These are phyloP conservation scores for Podaxis rugospora DNA, from an alignment of 768 basidiomycete species.

Conservation along the genomic window DNA sequence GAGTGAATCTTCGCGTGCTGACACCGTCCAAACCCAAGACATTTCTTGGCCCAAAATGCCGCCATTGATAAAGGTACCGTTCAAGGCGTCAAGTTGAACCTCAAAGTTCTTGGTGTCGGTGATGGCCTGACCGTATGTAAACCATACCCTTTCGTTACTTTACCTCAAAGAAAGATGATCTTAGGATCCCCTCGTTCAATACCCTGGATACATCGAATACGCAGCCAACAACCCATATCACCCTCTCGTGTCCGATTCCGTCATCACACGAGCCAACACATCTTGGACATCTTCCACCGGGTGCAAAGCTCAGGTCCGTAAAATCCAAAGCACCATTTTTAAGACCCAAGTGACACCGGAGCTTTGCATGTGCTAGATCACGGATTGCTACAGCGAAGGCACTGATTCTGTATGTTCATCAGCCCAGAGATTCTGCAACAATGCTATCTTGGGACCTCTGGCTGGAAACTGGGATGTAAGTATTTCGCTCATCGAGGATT, in stretches of 20 bases:
- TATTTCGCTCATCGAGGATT: not conserved
- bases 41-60: conserved; percentile 57
- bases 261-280: conserved; percentile 36
- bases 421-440: conserved; percentile 59
- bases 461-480: conserved; percentile 51
- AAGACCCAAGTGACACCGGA: not conserved
- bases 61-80: conserved; percentile 45
- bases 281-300: conserved; percentile 40
- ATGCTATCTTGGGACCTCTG: conserved; percentile 46
- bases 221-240: conserved; percentile 55
- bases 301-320: conserved; percentile 43
- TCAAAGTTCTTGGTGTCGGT: conserved; percentile 61
- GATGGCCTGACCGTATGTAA: conserved; percentile 52
- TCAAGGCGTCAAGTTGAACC: conserved; percentile 45
- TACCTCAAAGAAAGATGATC: not conserved
- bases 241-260: conserved; percentile 40
- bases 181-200: conserved; percentile 45
- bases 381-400: conserved; percentile 44
- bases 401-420: conserved; percentile 46
- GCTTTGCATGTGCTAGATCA: conserved; percentile 32
- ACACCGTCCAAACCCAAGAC: conserved; percentile 19
- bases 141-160: not conserved
- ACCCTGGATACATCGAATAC: conserved; percentile 54
- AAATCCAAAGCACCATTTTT: not conserved
- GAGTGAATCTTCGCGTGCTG: not conserved